Base-by-base conservation (phyloP, 1,284 basidiomycete species). In the Ustilago bromivora region DNA sequence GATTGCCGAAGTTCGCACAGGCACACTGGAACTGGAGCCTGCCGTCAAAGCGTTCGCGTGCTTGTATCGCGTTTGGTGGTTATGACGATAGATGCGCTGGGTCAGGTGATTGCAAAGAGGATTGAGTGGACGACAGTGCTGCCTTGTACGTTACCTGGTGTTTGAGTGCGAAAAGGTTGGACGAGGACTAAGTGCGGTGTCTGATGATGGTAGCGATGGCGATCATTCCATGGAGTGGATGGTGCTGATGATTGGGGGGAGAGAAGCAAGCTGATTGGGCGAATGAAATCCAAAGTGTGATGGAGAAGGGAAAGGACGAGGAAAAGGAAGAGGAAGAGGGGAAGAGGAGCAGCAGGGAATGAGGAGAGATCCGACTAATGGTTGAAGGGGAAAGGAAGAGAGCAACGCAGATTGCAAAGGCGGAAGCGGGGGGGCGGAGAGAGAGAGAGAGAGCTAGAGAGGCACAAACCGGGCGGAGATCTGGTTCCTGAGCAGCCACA, bases 401-500 rank as follows among this genome's bases (percentile, higher is more conserved):
- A 54, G 60, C 17, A 38, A 38, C 9, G 11, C 40, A 17, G 17
- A 41, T 7, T 19, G 41, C 23, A 43, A 17, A 54, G 59, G 36
- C 35, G 35, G 34, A 61, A 38, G 47, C 17, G 47, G 52, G 47
- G 52, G 9, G 2, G 34, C 52, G 12, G 12, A 55, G 52, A 43
- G 52, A 46, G 35, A 38, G 34, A 54, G 11, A 15, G 52, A 36
- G 36, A 43, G 31, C 5, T 11, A 32, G 5, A 36, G 15, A 58
- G 46, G 23, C 53, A 55, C 11, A 38, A 28, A 28, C 23, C 2
- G 23, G n/a, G 53, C 34, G 46, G 57, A 49, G 57, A 59, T 59
- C 43, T 59, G 15, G 57, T 59, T 59, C 57, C 57, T 59, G 57
- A 59, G 57, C 31, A n/a, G 41, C 43, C 57, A 59, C 57, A 46